phyloP scores from a whole-genome alignment of 495 filamentous ascomycete genomes.

The Tuber microsphaerosporum region DNA sequence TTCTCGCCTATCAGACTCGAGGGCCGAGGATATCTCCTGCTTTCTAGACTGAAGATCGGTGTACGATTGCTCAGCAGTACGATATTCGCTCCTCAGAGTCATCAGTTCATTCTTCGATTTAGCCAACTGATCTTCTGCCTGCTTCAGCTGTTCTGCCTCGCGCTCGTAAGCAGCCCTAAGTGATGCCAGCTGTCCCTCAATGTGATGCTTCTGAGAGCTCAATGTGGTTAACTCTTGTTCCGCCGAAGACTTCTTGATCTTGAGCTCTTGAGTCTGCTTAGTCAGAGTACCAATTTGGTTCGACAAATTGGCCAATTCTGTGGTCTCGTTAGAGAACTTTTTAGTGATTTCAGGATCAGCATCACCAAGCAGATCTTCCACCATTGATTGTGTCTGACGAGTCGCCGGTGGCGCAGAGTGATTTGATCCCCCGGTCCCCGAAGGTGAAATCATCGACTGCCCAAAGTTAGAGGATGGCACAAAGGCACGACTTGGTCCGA shows the following conservation, averaged over 20 bases:
- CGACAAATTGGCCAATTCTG: constrained; percentile 90
- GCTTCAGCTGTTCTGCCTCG: constrained; percentile 76
- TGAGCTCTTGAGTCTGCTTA: constrained; percentile 88
- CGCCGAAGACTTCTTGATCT: constrained; percentile 65
- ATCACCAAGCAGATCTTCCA: constrained; percentile 91
- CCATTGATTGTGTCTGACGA: constrained; percentile 46
- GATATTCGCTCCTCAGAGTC: constrained; percentile 72
- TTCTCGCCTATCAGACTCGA: constrained; percentile 82
- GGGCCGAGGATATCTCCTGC: constrained; percentile 60
- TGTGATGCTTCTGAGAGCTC: constrained; percentile 78
- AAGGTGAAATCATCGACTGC: constrained; percentile 62
- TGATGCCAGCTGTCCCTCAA: constrained; percentile 77
- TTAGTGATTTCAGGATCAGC: constrained; percentile 83
- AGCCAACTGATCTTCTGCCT: constrained; percentile 73
- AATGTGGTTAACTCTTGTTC: constrained; percentile 73
- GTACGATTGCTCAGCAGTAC: constrained; percentile 69
- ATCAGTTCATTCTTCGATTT: constrained; percentile 69
- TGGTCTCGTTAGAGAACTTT: constrained; percentile 77
- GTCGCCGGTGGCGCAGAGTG: constrained; percentile 46
- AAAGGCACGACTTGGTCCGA: constrained; percentile 68
- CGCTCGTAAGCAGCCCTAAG: constrained; percentile 83
- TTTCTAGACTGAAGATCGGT: constrained; percentile 83
- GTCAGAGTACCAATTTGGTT: constrained; percentile 86
- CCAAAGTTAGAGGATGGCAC: constrained; percentile 86
- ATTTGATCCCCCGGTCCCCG: constrained; percentile 66